Evolutionary conservation across 2,329 filamentous ascomycete genomes (phyloP), one percentile per base, ranked within the genome.

Genomic region (Aspergillus fumigatiaffinis): DNA sequence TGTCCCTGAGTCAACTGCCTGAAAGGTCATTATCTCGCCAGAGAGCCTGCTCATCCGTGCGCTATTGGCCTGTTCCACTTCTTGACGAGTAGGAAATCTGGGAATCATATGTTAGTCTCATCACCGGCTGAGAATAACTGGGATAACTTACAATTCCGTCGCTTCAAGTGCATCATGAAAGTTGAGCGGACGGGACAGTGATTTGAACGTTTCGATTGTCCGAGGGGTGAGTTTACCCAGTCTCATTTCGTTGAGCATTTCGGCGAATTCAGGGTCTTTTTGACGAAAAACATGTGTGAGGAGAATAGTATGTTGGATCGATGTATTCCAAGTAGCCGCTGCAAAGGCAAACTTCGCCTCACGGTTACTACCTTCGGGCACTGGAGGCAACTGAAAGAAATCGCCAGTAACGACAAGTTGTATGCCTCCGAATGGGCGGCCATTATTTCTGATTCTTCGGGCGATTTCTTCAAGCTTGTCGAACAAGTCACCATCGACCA

Each of bases 221-320:
- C 84, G 78, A n/a, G 86, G 82, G 32, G 84, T 89, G 53, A 97
- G 87, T 53, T 84, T 87, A 3, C 94, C 94, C 55, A 97, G 80
- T 51, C 94, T 88, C 91, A 99, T 97, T 73, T 99, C 93, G 69
- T 99, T 99, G 52, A 99, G 83, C 92, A 99, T 99, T 5, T 83
- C 81, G 12, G 94, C 94, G 73, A 99, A 99, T 25, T 89, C 87
- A 8, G 85, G 84, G 70, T 99, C 94, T 62, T 90, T 92, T 71
- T 99, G 94, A 77, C 94, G 91, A 78, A 99, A 99, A 10, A 99
- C 91, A 68, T 97, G 90, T 1, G 92, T 96, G 51, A 99, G 79
- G 7, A 92, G 91, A 69, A 99, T 97, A 0, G 94, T 99, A 71
- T 97, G 92, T 68, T 96, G 88, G 60, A 99, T 95, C 1, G 89